Conservation (phyloP, 805 yeast species). For the Candida suzukii region DNA sequence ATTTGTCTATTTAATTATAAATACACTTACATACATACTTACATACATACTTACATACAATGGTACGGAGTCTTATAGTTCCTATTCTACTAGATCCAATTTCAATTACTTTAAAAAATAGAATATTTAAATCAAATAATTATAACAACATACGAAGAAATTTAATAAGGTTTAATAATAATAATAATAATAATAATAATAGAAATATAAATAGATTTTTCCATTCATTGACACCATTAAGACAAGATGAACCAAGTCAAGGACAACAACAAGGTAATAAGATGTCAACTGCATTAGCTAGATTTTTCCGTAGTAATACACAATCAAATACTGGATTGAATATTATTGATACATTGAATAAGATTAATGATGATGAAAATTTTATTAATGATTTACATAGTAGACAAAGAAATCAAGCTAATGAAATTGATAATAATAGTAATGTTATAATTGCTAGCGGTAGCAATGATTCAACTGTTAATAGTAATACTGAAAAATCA, state of each 20-base stretch:
- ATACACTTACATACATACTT: too few species aligned
- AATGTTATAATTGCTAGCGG: not conserved
- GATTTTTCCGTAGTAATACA: not conserved
- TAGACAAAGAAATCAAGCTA: not conserved
- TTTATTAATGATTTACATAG: slow-evolving; percentile 9
- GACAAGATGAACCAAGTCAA: too few species aligned
- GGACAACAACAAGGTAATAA: too few species aligned
- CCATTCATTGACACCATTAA: not conserved
- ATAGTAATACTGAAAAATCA: not conserved
- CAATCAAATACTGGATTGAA: slow-evolving; percentile 12
- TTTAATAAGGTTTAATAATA: not conserved
- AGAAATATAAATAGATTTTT: too few species aligned
- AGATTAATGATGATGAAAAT: slow-evolving; percentile 19
- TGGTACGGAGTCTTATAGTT: too few species aligned
- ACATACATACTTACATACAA: too few species aligned
- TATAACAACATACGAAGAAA: too few species aligned
- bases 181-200: not conserved
- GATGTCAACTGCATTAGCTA: not conserved
- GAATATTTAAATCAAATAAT: too few species aligned
- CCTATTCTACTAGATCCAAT: too few species aligned
- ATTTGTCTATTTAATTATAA: too few species aligned
- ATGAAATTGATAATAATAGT: not conserved
- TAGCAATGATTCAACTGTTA: not conserved
- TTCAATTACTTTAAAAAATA: too few species aligned
- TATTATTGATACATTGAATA: slow-evolving; percentile 20